Percentiles rank a stretch among this genome's conserved stretches.
Conservation (phyloP, 305 asterid genomes). For the Rubia peregrina region DNA sequence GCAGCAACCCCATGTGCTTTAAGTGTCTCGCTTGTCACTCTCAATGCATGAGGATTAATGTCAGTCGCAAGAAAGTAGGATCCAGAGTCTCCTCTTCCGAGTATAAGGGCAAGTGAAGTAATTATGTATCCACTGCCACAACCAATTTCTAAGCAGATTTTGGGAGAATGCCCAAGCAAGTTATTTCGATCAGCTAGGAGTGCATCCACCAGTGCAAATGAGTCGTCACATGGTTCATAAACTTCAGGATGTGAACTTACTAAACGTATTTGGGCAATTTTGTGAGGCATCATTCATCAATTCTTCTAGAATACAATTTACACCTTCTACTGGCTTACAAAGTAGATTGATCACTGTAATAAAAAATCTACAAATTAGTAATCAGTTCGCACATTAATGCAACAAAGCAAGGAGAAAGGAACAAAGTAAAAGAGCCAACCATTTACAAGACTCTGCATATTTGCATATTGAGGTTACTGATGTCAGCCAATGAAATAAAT, state of each 20-base stretch:
- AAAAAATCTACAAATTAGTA: background rate
- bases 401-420: background rate
- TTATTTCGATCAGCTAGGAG: constrained; percentile 48
- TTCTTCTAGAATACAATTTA: background rate
- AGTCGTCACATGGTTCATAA: constrained; percentile 83
- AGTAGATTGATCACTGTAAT: background rate
- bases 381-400: background rate
- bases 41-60: constrained; percentile 34
- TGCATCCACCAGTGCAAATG: constrained; percentile 76
- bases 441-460: too few relatives aligned
- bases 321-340: background rate
- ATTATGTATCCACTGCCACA: constrained; percentile 50
- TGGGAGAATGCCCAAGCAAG: constrained; percentile 49
- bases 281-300: constrained; percentile 33
- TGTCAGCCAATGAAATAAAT: background rate
- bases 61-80: constrained; percentile 16
- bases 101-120: constrained; percentile 67
- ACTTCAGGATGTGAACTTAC: constrained; percentile 81
- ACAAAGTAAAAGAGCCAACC: background rate
- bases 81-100: constrained; percentile 15
- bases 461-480: background rate
- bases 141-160: constrained; percentile 71
- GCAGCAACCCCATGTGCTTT: constrained; percentile 59
- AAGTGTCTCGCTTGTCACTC: constrained; percentile 57
- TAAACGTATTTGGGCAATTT: constrained; percentile 54